Evolutionary conservation across 1,139 yeast species (phyloP), one percentile per base, ranked within the genome.

Genomic region (Blastobotrys illinoisensis): DNA sequence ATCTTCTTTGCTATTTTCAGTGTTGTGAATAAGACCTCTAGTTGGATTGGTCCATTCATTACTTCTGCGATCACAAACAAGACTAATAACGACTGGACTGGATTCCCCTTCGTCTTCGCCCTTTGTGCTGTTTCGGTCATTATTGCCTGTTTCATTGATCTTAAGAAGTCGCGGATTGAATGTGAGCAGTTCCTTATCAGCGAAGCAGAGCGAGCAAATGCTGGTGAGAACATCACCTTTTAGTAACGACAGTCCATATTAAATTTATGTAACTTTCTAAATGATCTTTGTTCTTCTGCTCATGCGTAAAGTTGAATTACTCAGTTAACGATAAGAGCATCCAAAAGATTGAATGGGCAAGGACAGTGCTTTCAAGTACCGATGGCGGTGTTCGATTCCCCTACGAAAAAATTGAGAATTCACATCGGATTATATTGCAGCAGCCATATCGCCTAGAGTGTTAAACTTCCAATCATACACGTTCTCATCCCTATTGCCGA

Each of bases 1-100:
- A 56, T 57, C 54, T 58, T 58, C 46, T 58, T 58, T 51, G 59
- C 60, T 24, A 52, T 58, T 19, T 58, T 57, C 54, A 58, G 60
- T 40, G 56, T 58, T 19, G 55, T 58, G 54, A 58, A 58, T 52
- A 58, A 58, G 47, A 56, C 60, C 9, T 57, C 60, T 3, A 51
- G 56, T 20, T 58, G 60, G 59, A 58, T 58, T 21, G 61, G 61
- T 2, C 60, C 61, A 3, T 58, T 57, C 45, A 49, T 58, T 23
- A 57, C 60, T 13, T 57, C 60, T 18, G 61, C 61, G 13, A 58
- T 58, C 46, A 55, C 56, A 28, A 53, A 53, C n/a, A 52, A 54
- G 9, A 52, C 56, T 19, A 50, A 58, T 45, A 56, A 57, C 50
- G 53, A 51, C 43, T 57, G 60, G 58, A 55, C 60, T 5, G 61